Evolutionary conservation across 176 grass and related monocot species (phyloP), one percentile per base, ranked within the genome.

Genomic region (Elymus sibiricus): DNA sequence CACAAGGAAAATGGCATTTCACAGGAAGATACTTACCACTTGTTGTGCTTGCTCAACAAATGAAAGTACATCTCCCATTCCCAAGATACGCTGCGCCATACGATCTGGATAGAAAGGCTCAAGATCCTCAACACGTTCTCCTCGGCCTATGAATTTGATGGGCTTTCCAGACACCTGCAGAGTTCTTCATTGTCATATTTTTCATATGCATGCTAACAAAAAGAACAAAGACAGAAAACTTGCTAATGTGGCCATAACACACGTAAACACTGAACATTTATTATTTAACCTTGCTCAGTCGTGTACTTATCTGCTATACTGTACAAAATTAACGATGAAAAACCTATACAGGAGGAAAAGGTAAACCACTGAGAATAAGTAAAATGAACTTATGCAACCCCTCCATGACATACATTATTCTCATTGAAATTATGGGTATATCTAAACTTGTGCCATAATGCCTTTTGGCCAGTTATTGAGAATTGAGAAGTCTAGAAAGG

Each of bases 51-150:
- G 95, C 88, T 96, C 94, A 34, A 99, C 94, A 70, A 99, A 99
- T 70, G 94, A 96, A 88, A 99, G 97, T 73, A 96, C 94, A 88
- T 99, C 97, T 60, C 97, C 97, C 97, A 99, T 99, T 76, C 94
- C 97, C 82, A 99, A 86, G 47, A 99, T 86, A 43, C 97, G 92
- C 3, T 95, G 92, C 10, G 94, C 97, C 97, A 99, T 99, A 15
- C 94, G 91, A 74, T 99, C 92, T 59, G 97, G 97, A 83, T 96
- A 99, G 90, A 99, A 99, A 86, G 86, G 88, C 77, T 98, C 97
- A 69, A 98, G 90, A 63, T 98, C 97, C 74, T 94, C 94, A 78
- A 98, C 91, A 27, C 90, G 92, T 58, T 98, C 97, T 32, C 97
- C 97, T 82, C 90, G 81, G 24, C 97, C 94, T 70, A 98, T 94